Evolutionary conservation across 1,139 yeast species (phyloP), one percentile per base, ranked within the genome.

Genomic region (Geotrichum candidum): DNA sequence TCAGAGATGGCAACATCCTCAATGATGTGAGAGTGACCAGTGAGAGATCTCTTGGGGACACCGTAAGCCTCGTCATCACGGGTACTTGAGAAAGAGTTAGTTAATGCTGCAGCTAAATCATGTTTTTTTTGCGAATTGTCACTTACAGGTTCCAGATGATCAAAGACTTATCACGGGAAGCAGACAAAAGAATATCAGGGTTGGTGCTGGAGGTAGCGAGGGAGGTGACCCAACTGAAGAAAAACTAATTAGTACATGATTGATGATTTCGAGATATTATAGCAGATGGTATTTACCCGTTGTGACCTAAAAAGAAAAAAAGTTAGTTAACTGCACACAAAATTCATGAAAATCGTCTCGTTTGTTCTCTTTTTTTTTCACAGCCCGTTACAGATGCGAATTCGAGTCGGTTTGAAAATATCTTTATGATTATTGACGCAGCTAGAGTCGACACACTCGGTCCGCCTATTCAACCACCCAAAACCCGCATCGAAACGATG

Each of bases 11-110:
- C 90, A 79, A 92, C 95, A 79, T 94, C 99, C 83, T 91, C 94
- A 72, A 94, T 96, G 77, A 94, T 94, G 92, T 94, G 99, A 73
- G 96, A 88, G 90, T 94, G 99, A 77, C 99, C 99, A 78, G 84
- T 88, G 82, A 95, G 87, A 72, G 98, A 90, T 82, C 88, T 90
- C 85, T 91, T 90, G 81, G 99, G 96, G 74, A 90, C 90, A 86
- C 99, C 99, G 84, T 90, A 92, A 80, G 90, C 88, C 83, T 85
- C 86, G 82, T 91, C 97, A 77, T 91, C 97, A 77, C 96, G 94
- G 78, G 98, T 92, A 54, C 57, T 54, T 10, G 10, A 5, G 10
- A 29, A 29, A 29, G n/a, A 41, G 48, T 41, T 23, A 41, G 31
- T 11, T 11, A 29, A 29, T 10, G 31, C 33, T n/a, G 25, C 15